These are phyloP conservation scores for Apocynum venetum DNA, from an alignment of 257 asterid species.

Conservation along the genomic window DNA sequence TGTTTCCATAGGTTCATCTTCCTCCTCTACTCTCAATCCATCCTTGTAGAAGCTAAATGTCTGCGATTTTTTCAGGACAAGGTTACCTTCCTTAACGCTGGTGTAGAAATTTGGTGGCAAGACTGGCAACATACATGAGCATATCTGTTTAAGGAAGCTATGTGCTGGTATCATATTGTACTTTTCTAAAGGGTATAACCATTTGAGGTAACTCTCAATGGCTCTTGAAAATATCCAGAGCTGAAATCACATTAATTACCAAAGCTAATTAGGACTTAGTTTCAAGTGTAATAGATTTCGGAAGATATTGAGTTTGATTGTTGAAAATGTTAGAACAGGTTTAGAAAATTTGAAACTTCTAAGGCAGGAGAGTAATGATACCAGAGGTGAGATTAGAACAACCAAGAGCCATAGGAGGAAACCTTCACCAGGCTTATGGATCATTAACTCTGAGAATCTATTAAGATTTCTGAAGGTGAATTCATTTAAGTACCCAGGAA, in stretches of 20 bases:
- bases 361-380: not conserved
- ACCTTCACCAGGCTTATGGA: constrained; percentile 56
- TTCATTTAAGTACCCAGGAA: constrained; percentile 32
- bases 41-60: constrained; percentile 28
- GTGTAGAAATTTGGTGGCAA: constrained; percentile 46
- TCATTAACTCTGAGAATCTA: constrained; percentile 53
- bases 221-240: constrained; percentile 45
- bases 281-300: too few relatives aligned
- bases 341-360: too few relatives aligned
- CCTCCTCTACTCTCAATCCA: constrained; percentile 30
- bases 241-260: constrained; percentile 22
- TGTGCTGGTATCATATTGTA: constrained; percentile 46
- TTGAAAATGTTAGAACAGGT: too few relatives aligned
- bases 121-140: constrained; percentile 49
- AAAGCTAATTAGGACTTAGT: too few relatives aligned
- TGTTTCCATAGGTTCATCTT: constrained; percentile 24
- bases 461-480: constrained; percentile 34
- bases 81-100: constrained; percentile 45
- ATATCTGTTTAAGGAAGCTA: constrained; percentile 40
- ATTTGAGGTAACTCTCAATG: constrained; percentile 45
- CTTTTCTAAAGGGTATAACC: constrained; percentile 53
- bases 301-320: too few relatives aligned
- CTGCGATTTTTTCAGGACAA: constrained; percentile 33
- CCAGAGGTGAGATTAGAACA: constrained; percentile 51
- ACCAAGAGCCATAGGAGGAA: constrained; percentile 43